A percentile compares a stretch with the other conserved stretches of the same genome.
phyloP scores from a whole-genome alignment of 805 yeast species.

The Candida nitratophila region DNA sequence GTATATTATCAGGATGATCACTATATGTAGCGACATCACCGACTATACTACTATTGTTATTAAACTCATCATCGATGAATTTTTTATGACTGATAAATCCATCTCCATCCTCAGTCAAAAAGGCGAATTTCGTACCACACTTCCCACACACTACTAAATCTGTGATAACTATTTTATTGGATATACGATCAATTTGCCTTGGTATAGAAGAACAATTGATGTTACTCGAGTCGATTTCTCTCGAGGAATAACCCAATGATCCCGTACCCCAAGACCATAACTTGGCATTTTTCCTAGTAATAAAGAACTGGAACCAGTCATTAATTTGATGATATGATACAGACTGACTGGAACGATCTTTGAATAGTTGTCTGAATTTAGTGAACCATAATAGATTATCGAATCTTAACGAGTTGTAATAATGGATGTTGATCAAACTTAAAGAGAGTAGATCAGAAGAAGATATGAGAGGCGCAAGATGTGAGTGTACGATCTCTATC shows the following conservation, averaged over 20 bases:
- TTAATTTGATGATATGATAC: not conserved
- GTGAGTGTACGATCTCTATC: too few relatives aligned
- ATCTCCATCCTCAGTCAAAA: constrained; percentile 8
- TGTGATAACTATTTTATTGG: constrained; percentile 3
- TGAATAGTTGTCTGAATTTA: not conserved
- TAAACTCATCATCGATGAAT: constrained; percentile 4
- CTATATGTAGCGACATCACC: too few relatives aligned
- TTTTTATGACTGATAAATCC: constrained; percentile 3
- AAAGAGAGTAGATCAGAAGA: not conserved
- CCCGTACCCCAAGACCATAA: not conserved
- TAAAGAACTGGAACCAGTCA: not conserved
- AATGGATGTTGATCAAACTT: not conserved
- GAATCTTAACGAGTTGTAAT: not conserved
- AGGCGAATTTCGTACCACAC: constrained; percentile 8
- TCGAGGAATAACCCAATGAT: not conserved
- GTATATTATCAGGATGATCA: too few relatives aligned
- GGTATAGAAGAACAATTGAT: not conserved
- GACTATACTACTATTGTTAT: too few relatives aligned
- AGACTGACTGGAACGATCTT: not conserved
- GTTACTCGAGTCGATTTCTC: not conserved
- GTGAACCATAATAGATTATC: not conserved
- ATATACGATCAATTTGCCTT: constrained; percentile 3
- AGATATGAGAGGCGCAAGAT: not conserved
- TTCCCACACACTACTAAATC: constrained; percentile 6
- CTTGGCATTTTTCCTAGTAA: not conserved